Evolutionary conservation across 129 eudicot genomes (phyloP).

Genomic region (Scalesia atractyloides): DNA sequence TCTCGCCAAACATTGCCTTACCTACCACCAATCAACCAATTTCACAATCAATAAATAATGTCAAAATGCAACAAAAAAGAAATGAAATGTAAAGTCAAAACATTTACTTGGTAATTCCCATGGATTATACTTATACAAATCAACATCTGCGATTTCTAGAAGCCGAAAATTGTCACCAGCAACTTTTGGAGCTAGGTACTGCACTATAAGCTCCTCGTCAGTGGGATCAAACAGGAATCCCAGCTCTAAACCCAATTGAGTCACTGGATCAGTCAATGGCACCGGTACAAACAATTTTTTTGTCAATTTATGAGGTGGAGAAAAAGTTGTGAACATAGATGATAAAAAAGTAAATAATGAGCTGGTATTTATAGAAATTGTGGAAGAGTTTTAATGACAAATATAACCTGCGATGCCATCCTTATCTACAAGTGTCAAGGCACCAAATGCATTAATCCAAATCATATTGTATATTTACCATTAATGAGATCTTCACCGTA

Average conservation of each 20-base stretch:
- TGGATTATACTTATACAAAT: constrained; percentile 82
- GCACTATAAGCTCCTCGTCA: constrained; percentile 87
- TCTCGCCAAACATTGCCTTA: constrained; percentile 85
- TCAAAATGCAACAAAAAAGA: background rate
- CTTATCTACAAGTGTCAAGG: constrained; percentile 19
- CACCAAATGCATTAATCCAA: background rate
- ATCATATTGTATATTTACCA: background rate
- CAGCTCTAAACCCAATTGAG: constrained; percentile 72
- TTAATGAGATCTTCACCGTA: constrained; percentile 24
- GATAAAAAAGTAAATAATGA: background rate
- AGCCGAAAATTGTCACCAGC: constrained; percentile 63
- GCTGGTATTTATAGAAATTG: constrained; percentile 33
- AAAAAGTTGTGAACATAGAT: background rate
- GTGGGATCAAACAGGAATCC: constrained; percentile 92
- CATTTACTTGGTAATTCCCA: constrained; percentile 84
- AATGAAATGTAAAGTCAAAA: background rate
- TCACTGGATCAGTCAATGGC: constrained; percentile 58
- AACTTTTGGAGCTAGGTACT: constrained; percentile 67
- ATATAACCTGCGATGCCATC: constrained; percentile 23
- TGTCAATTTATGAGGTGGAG: background rate
- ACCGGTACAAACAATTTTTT: constrained; percentile 53
- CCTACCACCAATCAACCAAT: constrained; percentile 28
- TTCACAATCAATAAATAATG: background rate
- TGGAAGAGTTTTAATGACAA: constrained; percentile 23
- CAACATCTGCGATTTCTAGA: constrained; percentile 68